Base-by-base conservation (phyloP, 2,329 filamentous ascomycete species). In the Colletotrichum liaoningense region DNA sequence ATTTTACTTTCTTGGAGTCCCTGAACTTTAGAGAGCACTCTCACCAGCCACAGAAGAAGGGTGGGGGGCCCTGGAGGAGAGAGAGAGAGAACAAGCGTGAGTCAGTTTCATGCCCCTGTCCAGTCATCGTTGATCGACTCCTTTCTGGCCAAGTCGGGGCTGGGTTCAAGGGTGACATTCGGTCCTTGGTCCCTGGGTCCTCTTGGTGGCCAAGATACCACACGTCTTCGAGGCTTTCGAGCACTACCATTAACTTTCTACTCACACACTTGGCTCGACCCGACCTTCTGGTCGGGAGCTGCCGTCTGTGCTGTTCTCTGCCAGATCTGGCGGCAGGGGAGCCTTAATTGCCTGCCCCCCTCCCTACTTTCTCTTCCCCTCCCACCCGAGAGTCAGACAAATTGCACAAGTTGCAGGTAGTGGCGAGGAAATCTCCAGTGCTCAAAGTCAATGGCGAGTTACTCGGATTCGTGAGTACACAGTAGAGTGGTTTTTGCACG, bases 251-350 rank as follows among this genome's bases (percentile, higher is more conserved):
- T 49, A 49, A 49, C 42, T 49, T 49, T 49, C 42, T 12, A 14
- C 62, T 38, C 46, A 49, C 28, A 33, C 14, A 49, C 46, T 26
- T 56, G 67, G 52, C 70, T 57, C 26, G 56, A 62, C 67, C 70
- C 70, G 49, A 62, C 55, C 19, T 49, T 65, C 28, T 66, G 67
- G 71, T 73, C 62, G 67, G 67, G 67, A 71, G 71, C 67, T 56
- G 67, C 71, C 60, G 71, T 65, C 55, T 60, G 70, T 70, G 54
- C 67, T 57, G 55, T 33, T 58, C 19, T 49, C 42, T 49, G 22
- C 63, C 14, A 63, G 33, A 64, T 59, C 33, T 35, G 42, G 58
- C 24, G 28, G 22, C n/a, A 65, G 67, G 70, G 62, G 26, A 57
- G 22, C 70, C 70, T 28, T 56, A 60, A 16, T 49, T 11, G 42